phyloP scores from a whole-genome alignment of 371 early-diverging fungal genomes.

The Lichtheimia ornata region DNA sequence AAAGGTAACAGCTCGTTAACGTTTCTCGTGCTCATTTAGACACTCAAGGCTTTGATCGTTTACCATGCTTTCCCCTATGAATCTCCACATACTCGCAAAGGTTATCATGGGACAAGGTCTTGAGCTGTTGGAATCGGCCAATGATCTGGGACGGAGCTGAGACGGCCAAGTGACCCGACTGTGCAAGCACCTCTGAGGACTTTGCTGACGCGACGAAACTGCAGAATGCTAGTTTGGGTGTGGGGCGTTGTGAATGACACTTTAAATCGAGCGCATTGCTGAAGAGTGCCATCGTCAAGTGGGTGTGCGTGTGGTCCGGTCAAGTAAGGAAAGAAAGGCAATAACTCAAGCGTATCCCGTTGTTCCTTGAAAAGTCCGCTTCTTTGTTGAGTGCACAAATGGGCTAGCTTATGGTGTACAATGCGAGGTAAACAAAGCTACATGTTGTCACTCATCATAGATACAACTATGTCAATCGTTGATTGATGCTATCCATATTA shows the following conservation, averaged over 20 bases:
- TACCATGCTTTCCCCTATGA: conserved; percentile 64
- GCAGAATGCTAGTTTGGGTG: conserved; percentile 37
- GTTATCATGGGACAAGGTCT: conserved; percentile 59
- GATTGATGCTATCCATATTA: no score
- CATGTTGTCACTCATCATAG: not conserved
- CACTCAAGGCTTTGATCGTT: not conserved
- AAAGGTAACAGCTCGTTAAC: no score
- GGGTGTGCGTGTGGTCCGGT: no score
- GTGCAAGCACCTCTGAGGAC: conserved; percentile 41
- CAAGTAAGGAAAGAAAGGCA: no score
- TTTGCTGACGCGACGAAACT: conserved; percentile 48
- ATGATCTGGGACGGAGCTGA: conserved; percentile 62
- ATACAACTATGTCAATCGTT: no score
- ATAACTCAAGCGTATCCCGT: not conserved
- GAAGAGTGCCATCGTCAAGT: conserved; percentile 39
- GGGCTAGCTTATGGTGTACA: no score
- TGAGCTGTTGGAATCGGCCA: conserved; percentile 60
- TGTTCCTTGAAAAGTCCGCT: not conserved
- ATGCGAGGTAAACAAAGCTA: not conserved
- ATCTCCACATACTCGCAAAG: conserved; percentile 64
- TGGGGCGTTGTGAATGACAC: conserved; percentile 19
- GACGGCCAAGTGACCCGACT: conserved; percentile 49
- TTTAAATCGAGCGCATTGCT: conserved; percentile 34
- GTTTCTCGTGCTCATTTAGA: not conserved
- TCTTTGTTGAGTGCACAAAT: no score